Evolutionary conservation across 768 basidiomycete genomes (phyloP).

Genomic region (Dacryopinax spathularia): DNA sequence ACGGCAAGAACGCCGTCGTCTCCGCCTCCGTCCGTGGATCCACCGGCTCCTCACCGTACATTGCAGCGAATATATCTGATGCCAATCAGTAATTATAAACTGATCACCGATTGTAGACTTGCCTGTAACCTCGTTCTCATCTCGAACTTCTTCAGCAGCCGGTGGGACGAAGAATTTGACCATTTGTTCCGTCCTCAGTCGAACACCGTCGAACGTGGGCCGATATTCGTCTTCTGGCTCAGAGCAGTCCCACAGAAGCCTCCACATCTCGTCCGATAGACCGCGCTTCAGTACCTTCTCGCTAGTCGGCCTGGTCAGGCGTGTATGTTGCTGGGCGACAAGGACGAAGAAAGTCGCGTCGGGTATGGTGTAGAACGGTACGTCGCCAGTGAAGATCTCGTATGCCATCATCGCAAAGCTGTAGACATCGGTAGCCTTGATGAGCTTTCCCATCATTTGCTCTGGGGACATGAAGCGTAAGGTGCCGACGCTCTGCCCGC

Average conservation of each 20-base stretch:
- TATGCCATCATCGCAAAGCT: not conserved
- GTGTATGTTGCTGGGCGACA: not conserved
- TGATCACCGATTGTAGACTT: not conserved
- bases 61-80: not conserved
- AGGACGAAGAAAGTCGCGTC: not conserved
- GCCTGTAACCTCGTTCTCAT: not conserved
- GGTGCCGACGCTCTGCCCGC: not conserved
- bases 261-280: not conserved
- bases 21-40: not conserved
- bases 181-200: not conserved
- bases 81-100: not conserved
- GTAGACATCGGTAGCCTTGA: not conserved
- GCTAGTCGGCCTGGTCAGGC: not conserved
- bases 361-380: not conserved
- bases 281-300: not conserved
- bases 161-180: not conserved
- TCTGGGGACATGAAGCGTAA: not conserved
- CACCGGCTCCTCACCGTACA: not conserved
- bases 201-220: not conserved
- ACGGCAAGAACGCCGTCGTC: not conserved
- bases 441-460: not conserved
- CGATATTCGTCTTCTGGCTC: not conserved
- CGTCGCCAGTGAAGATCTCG: slow-evolving; percentile 2
- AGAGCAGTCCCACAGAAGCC: not conserved
- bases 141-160: not conserved